Conservation (phyloP, 352 stramenopile species). For the Phytopythium kandeliae region DNA sequence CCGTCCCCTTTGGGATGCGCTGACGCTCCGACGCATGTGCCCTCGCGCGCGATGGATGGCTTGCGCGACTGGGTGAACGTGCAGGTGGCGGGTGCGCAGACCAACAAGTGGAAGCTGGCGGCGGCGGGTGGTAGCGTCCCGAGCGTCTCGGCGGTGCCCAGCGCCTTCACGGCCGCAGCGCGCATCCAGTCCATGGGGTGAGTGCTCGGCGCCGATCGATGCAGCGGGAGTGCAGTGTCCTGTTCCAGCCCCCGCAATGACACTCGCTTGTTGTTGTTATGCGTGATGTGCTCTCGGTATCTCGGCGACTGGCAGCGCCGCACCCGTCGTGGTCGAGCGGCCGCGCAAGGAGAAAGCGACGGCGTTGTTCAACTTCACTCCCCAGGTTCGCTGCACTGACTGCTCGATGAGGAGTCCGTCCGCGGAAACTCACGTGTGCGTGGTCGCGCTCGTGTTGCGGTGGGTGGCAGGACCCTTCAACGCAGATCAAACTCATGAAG, state of each 20-base stretch:
- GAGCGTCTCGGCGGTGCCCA: constrained; percentile 54
- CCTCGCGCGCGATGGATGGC: background rate
- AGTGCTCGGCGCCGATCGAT: constrained; percentile 2
- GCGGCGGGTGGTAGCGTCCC: constrained; percentile 23
- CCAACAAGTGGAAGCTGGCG: constrained; percentile 48
- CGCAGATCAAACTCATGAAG: constrained; percentile 64
- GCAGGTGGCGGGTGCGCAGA: constrained; percentile 27
- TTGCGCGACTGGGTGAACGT: background rate
- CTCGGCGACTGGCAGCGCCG: constrained; percentile 10
- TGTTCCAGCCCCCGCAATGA: background rate
- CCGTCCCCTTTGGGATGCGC: too few relatives aligned
- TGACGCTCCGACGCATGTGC: too few relatives aligned
- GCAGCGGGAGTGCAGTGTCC: background rate
- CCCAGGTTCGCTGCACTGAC: constrained; percentile 18
- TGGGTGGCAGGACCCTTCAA: constrained; percentile 32
- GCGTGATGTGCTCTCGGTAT: constrained; percentile 4
- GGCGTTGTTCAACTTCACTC: constrained; percentile 74
- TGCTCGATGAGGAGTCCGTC: background rate
- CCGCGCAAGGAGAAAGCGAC: constrained; percentile 58
- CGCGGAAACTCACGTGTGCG: background rate
- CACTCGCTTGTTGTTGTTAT: background rate
- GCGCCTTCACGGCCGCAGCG: constrained; percentile 49
- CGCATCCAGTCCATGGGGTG: constrained; percentile 52
- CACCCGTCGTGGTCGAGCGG: constrained; percentile 20
- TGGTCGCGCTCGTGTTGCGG: background rate